Evolutionary conservation across 164 flowering plant genomes (phyloP), one percentile per base, ranked within the genome.

Genomic region (Liriodendron chinense): DNA sequence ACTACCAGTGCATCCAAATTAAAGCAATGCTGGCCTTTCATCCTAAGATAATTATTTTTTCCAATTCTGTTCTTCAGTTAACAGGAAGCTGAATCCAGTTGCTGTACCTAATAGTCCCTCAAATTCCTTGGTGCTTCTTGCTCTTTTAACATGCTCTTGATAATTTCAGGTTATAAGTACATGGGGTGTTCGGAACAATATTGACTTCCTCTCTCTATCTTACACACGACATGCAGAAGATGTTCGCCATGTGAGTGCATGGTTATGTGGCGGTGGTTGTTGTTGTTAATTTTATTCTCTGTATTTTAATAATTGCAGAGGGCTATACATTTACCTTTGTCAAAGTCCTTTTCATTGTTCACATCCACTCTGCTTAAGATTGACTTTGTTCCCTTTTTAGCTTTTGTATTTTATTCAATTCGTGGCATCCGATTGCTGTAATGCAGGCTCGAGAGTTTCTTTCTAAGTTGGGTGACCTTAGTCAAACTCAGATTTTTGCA

Each of bases 191-290:
- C 68, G 85, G 69, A 93, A 95, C 84, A 91, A 92, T 67, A 90
- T 95, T 78, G 99, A 93, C 79, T 93, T 95, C 80, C 93, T 95
- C 24, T 93, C 99, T 3, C 79, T 95, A 75, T 95, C 98, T n/a
- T 91, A 86, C 72, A 90, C 97, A 43, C 81, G 99, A 7, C 89
- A 89, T 76, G 96, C 97, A 2, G 94, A 95, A 85, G 99, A 95
- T 84, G 94, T 95, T 81, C 94, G 94, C 75, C 87, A 87, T 16
- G 99, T 93, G 84, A 84, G 89, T 16, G n/a, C 68, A 16, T 3
- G 47, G 34, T 53, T 53, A 10, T 53, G 13, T 53, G 13, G 13
- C 8, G 13, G 5, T 68, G 68, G 12, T 57, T 48, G 4, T 71
- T n/a, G n/a, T n/a, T 34, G 7, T 49, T 23, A 16, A 21, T 7